phyloP scores from a whole-genome alignment of 2,329 filamentous ascomycete species.

The Aureobasidium musti region DNA sequence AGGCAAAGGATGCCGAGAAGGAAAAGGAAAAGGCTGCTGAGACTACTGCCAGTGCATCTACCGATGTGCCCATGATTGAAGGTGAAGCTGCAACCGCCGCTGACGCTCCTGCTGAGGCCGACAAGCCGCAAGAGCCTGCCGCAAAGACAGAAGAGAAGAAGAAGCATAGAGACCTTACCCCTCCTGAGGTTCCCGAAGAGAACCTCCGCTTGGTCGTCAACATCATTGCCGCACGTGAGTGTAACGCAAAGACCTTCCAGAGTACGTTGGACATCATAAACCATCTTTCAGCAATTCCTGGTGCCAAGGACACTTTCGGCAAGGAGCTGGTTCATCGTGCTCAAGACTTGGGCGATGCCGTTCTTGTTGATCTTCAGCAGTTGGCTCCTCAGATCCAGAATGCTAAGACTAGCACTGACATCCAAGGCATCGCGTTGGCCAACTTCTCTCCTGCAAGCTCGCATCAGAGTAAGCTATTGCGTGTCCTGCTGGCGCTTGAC shows the following conservation, averaged over 20 bases:
- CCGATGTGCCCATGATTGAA: conserved; percentile 34
- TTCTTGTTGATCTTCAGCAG: conserved; percentile 80
- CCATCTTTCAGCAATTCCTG: conserved; percentile 90
- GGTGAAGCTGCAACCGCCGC: conserved; percentile 34
- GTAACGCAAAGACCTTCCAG: conserved; percentile 95
- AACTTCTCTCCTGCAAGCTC: conserved; percentile 97
- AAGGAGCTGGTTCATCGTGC: conserved; percentile 88
- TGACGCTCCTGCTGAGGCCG: conserved; percentile 36
- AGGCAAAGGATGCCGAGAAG: conserved; percentile 70
- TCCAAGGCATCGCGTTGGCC: conserved; percentile 88
- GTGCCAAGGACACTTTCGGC: conserved; percentile 87
- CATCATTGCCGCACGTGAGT: conserved; percentile 93
- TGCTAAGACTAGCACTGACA: conserved; percentile 86
- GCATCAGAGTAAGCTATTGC: conserved; percentile 92
- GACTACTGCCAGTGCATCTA: conserved; percentile 15
- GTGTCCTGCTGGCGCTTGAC: conserved; percentile 89
- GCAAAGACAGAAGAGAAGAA: conserved; percentile 52
- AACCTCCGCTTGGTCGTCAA: conserved; percentile 94
- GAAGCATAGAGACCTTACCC: conserved; percentile 66
- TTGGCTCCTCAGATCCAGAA: conserved; percentile 83
- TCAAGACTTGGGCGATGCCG: conserved; percentile 78
- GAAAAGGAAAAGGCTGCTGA: conserved; percentile 40
- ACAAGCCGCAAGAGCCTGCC: conserved; percentile 43
- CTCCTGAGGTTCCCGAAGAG: conserved; percentile 81
- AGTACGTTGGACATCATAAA: conserved; percentile 99